These are phyloP conservation scores for Akebia trifoliata DNA, from an alignment of 164 flowering plant species.

Conservation along the genomic window DNA sequence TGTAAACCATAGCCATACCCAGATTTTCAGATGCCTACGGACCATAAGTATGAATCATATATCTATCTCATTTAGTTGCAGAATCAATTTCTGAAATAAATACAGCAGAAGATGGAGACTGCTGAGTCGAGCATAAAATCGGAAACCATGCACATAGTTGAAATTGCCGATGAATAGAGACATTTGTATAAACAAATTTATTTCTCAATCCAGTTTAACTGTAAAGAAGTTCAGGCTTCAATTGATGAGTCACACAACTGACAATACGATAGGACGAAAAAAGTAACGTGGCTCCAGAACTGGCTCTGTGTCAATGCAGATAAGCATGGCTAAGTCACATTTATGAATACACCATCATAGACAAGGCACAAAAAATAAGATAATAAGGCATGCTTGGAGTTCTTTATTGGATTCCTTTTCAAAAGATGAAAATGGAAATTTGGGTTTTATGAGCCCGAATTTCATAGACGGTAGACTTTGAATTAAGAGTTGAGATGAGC, in stretches of 20 bases:
- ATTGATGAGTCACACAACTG: not conserved
- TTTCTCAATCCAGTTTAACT: not conserved
- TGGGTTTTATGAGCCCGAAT: too few species aligned
- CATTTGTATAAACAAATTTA: not conserved
- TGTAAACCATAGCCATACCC: slow-evolving; percentile 98
- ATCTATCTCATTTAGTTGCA: not conserved
- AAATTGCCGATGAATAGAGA: too few species aligned
- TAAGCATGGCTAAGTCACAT: too few species aligned
- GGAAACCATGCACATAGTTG: not conserved
- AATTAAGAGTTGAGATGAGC: too few species aligned
- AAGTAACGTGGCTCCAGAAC: not conserved
- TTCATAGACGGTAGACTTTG: too few species aligned
- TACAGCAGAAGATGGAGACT: not conserved
- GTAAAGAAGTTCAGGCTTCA: not conserved
- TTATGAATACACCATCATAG: too few species aligned
- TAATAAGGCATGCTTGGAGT: too few species aligned
- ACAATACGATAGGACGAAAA: not conserved
- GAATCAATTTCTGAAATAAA: not conserved
- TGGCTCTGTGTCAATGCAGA: not conserved
- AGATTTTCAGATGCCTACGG: slow-evolving; percentile 88
- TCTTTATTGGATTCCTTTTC: too few species aligned
- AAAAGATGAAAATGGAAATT: too few species aligned
- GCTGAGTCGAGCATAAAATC: too few species aligned
- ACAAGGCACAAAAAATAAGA: too few species aligned
- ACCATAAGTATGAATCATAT: slow-evolving; percentile 8